Conservation (phyloP, 2,329 filamentous ascomycete genomes). For the Monilinia aucupariae region DNA sequence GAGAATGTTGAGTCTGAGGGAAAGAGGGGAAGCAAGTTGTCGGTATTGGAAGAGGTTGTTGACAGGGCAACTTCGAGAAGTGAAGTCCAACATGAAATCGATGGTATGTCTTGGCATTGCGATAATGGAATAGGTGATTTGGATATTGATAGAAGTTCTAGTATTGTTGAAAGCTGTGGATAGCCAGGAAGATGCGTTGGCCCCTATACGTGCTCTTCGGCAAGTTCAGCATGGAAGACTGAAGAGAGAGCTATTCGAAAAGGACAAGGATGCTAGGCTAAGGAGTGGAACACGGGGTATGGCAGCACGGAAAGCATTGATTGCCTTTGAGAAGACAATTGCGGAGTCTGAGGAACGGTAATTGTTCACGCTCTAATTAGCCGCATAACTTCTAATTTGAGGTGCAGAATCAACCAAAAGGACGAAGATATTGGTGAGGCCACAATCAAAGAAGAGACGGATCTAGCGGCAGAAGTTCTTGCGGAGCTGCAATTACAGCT, state of each 20-base stretch:
- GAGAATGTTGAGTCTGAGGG: not conserved
- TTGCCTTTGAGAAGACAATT: conserved; percentile 61
- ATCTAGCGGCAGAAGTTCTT: conserved; percentile 64
- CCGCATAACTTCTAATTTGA: not conserved
- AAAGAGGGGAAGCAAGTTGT: conserved; percentile 33
- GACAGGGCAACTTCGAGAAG: conserved; percentile 53
- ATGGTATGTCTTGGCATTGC: conserved; percentile 39
- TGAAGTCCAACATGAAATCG: conserved; percentile 55
- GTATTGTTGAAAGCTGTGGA: conserved; percentile 58
- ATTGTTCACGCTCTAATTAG: not conserved
- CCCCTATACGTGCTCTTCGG: conserved; percentile 56
- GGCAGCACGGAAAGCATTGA: conserved; percentile 69
- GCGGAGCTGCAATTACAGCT: conserved; percentile 62
- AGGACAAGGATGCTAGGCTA: conserved; percentile 67
- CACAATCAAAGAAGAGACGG: conserved; percentile 57
- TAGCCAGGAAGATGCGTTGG: conserved; percentile 46
- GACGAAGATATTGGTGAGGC: conserved; percentile 52
- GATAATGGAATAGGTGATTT: not conserved
- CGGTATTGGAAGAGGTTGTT: conserved; percentile 64
- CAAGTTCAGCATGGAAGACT: conserved; percentile 57
- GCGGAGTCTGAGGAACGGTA: conserved; percentile 43
- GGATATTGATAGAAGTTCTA: conserved; percentile 22
- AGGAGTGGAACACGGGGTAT: conserved; percentile 70
- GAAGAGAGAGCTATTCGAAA: conserved; percentile 58
- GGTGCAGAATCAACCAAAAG: conserved; percentile 43